These are phyloP conservation scores for Stagonosporopsis rhizophila DNA, from an alignment of 2,329 filamentous ascomycete genomes.

Conservation along the genomic window DNA sequence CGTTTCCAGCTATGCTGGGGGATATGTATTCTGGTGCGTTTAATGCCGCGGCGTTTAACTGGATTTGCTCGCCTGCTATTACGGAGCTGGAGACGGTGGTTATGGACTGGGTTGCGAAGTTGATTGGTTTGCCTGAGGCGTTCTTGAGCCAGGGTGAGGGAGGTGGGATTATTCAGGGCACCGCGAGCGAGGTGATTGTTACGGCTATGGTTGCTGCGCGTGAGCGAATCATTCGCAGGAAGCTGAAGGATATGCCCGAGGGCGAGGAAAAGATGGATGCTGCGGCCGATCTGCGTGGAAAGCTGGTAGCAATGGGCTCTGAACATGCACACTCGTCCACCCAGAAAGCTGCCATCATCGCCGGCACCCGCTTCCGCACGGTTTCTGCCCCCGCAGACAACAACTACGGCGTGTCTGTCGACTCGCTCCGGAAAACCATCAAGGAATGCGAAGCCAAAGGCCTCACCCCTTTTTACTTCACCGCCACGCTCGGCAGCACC, in stretches of 20 bases:
- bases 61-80: constrained; percentile 90
- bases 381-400: constrained; percentile 69
- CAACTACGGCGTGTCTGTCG: constrained; percentile 74
- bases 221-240: constrained; percentile 66
- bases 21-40: constrained; percentile 92
- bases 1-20: constrained; percentile 84
- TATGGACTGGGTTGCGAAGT: constrained; percentile 86
- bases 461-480: constrained; percentile 85
- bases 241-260: constrained; percentile 37
- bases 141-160: constrained; percentile 78
- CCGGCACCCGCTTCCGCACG: constrained; percentile 79
- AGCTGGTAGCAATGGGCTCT: constrained; percentile 81
- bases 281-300: constrained; percentile 69
- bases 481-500: constrained; percentile 83
- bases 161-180: constrained; percentile 94
- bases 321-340: constrained; percentile 83
- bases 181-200: constrained; percentile 84
- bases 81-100: constrained; percentile 94
- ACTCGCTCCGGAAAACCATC: constrained; percentile 67
- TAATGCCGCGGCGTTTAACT: constrained; percentile 93
- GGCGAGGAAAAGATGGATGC: constrained; percentile 59
- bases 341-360: constrained; percentile 85
- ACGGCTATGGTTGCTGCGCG: constrained; percentile 87
- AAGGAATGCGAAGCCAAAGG: constrained; percentile 71
- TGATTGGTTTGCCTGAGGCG: constrained; percentile 74